phyloP scores from a whole-genome alignment of 345 rosid species.

The Linum lewisii region DNA sequence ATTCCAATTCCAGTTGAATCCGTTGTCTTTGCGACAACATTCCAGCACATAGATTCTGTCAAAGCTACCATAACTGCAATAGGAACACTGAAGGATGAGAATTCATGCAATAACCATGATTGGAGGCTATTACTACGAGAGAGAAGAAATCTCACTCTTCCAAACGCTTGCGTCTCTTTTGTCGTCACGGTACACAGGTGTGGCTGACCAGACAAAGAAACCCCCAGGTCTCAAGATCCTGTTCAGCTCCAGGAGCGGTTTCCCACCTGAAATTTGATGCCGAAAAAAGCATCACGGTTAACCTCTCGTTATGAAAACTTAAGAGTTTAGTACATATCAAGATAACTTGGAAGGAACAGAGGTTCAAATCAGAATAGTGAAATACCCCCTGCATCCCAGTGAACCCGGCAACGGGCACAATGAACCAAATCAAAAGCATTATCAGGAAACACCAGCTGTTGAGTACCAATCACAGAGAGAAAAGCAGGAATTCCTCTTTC shows the following conservation, averaged over 20 bases:
- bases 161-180: slow-evolving; percentile 60
- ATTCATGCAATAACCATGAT: not conserved
- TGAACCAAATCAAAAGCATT: slow-evolving; percentile 75
- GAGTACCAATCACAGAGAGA: slow-evolving; percentile 80
- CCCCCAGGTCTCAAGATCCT: slow-evolving; percentile 93
- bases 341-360: slow-evolving; percentile 6
- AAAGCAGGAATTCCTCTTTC: slow-evolving; percentile 93
- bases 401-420: slow-evolving; percentile 95
- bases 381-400: slow-evolving; percentile 88
- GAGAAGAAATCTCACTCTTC: slow-evolving; percentile 25
- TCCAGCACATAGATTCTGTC: slow-evolving; percentile 81
- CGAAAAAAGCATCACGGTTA: no score
- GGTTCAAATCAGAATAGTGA: not conserved
- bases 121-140: no score
- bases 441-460: slow-evolving; percentile 57
- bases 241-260: slow-evolving; percentile 81
- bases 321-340: no score
- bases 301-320: not conserved
- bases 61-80: slow-evolving; percentile 67
- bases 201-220: slow-evolving; percentile 93
- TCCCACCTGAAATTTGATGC: slow-evolving; percentile 58
- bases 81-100: slow-evolving; percentile 4
- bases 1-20: slow-evolving; percentile 68
- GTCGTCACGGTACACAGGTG: slow-evolving; percentile 66
- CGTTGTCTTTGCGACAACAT: slow-evolving; percentile 46